Percentiles rank a stretch among this genome's conserved stretches.
These are phyloP conservation scores for Paraglomus brasilianum DNA, from an alignment of 192 early-diverging fungal genomes.

Conservation along the genomic window DNA sequence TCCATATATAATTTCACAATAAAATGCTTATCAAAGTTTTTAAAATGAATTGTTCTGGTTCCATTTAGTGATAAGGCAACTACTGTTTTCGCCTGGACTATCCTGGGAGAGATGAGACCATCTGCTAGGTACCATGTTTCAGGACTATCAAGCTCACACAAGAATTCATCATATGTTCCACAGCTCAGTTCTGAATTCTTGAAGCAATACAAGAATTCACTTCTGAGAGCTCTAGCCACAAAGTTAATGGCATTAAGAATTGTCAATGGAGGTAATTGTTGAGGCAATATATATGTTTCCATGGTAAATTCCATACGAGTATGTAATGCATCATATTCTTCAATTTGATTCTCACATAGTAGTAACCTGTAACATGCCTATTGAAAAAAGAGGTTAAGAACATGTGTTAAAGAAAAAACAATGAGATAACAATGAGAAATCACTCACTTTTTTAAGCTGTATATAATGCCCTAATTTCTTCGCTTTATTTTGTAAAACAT, in stretches of 20 bases:
- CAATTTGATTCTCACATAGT: too few relatives aligned
- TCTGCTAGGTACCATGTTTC: conserved; percentile 5
- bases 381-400: neutral
- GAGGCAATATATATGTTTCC: too few relatives aligned
- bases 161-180: neutral
- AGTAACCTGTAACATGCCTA: neutral
- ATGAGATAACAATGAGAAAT: too few relatives aligned
- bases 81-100: neutral
- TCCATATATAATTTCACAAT: conserved; percentile 1
- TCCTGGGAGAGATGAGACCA: neutral
- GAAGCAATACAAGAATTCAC: neutral
- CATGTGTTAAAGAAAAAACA: too few relatives aligned
- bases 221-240: neutral
- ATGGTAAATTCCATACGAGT: too few relatives aligned
- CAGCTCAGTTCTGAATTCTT: neutral
- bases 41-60: neutral
- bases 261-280: too few relatives aligned
- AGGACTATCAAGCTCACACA: neutral
- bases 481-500: conserved; percentile 2
- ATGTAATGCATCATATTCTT: too few relatives aligned
- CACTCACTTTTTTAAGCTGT: too few relatives aligned
- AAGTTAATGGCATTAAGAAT: conserved; percentile 3
- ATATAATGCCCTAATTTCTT: neutral
- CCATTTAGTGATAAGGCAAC: conserved; percentile 15
- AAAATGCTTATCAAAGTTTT: conserved; percentile 5